These are phyloP conservation scores for Pyrus hybrid DNA, from an alignment of 331 rosid genomes.

Conservation along the genomic window DNA sequence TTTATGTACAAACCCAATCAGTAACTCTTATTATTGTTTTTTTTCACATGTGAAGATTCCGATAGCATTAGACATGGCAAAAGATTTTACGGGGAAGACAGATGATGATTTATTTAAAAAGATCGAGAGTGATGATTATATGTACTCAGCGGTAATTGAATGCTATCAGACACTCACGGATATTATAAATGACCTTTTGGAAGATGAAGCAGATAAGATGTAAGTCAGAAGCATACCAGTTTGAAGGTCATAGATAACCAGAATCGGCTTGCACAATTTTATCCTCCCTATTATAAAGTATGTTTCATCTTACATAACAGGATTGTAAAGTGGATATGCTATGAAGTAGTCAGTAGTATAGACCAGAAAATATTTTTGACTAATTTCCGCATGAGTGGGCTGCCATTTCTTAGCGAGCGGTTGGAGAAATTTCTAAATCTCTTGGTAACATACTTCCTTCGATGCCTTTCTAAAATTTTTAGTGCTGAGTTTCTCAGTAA, in stretches of 20 bases:
- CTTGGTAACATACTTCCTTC: slow-evolving; percentile 42
- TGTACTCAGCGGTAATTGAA: slow-evolving; percentile 82
- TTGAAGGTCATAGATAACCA: not conserved
- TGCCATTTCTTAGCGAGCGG: slow-evolving; percentile 74
- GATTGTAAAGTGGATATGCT: slow-evolving; percentile 33
- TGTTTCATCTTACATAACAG: slow-evolving; percentile 34
- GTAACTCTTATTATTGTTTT: slow-evolving; percentile 1
- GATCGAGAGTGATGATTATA: slow-evolving; percentile 63
- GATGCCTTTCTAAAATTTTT: not conserved
- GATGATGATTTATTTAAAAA: slow-evolving; percentile 71
- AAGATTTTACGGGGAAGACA: slow-evolving; percentile 66
- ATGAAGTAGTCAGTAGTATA: slow-evolving; percentile 34
- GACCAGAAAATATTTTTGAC: slow-evolving; percentile 26
- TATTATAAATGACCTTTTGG: slow-evolving; percentile 43
- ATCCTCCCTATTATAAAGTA: slow-evolving; percentile 2
- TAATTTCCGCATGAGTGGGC: slow-evolving; percentile 65
- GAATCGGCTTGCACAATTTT: not conserved
- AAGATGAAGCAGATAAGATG: slow-evolving; percentile 43
- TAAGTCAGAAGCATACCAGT: slow-evolving; percentile 31
- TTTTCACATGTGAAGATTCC: slow-evolving; percentile 66
- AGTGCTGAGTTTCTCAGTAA: not conserved
- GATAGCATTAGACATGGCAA: slow-evolving; percentile 96
- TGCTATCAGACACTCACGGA: slow-evolving; percentile 82
- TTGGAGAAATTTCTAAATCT: slow-evolving; percentile 73
- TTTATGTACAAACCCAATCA: slow-evolving; percentile 3